phyloP scores from a whole-genome alignment of 345 rosid genomes.

The Euphorbia pulcherrima region DNA sequence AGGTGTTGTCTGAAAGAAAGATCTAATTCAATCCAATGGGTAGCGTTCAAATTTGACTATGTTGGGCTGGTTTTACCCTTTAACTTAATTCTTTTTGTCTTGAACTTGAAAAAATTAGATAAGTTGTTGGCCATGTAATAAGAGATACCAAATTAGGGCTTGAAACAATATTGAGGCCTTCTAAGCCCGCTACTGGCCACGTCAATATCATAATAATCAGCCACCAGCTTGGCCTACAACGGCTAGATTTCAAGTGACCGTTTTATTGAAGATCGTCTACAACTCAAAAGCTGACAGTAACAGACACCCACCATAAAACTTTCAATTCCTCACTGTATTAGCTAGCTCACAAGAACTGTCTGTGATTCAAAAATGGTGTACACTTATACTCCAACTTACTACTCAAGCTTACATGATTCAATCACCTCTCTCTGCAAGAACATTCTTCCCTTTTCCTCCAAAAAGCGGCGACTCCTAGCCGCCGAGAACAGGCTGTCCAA shows the following conservation, averaged over 20 bases:
- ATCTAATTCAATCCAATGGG: too few relatives aligned
- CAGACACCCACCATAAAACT: not conserved
- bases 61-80: too few relatives aligned
- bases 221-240: slow-evolving; percentile 25
- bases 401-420: slow-evolving; percentile 69
- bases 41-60: too few relatives aligned
- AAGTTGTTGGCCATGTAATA: too few relatives aligned
- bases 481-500: slow-evolving; percentile 51
- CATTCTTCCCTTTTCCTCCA: slow-evolving; percentile 64
- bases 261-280: slow-evolving; percentile 28
- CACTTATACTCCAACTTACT: slow-evolving; percentile 66
- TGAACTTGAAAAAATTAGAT: too few relatives aligned
- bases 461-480: slow-evolving; percentile 47
- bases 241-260: slow-evolving; percentile 54
- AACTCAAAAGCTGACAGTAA: not conserved
- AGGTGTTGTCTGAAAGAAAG: too few relatives aligned
- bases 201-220: not conserved
- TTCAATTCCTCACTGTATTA: slow-evolving; percentile 15
- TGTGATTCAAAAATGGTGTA: slow-evolving; percentile 42
- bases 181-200: not conserved
- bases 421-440: slow-evolving; percentile 75
- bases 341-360: slow-evolving; percentile 25
- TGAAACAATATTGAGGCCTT: not conserved
- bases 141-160: too few relatives aligned
- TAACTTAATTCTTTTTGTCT: too few relatives aligned